Evolutionary conservation across 805 yeast species (phyloP), one percentile per base, ranked within the genome.

Genomic region (Saturnispora besseyi): DNA sequence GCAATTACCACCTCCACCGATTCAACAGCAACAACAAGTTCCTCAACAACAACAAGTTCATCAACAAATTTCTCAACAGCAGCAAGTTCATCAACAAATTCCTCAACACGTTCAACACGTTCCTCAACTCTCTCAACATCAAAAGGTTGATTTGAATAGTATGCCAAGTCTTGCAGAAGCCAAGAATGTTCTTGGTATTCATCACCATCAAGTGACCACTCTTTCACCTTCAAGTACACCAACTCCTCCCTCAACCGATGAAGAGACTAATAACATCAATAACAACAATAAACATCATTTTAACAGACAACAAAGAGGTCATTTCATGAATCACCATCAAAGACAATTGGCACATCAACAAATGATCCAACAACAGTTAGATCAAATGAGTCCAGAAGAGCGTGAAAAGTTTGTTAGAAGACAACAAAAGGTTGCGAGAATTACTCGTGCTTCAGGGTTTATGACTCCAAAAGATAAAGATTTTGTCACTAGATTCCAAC

Each of bases 391-490:
- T 40, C 86, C 85, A 7, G 91, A 84, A 60, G 90, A 85, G 62
- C 82, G 82, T 63, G 82, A 78, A 55, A 76, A 79, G 57, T 71
- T 81, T 50, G 76, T 80, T 50, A 72, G 71, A 44, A 82, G 93
- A 70, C 87, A 82, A 55, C 82, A 81, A 52, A 84, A 86, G 63
- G 89, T 84, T 46, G 75, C 81, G 44, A 76, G 84, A 55, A 86
- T 88, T 59, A 75, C 85, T 62, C 81, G 79, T 61, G 87, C 83
- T 70, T 85, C 93, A 29, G 97, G 97, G 55, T 79, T 93, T 55
- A 93, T 93, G 99, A 87, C 89, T 60, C 96, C 96, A 51, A 86
- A 91, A 70, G 99, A 93, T 66, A 90, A 90, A 70, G 96, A 91
- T 68, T 89, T 87, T 62, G 91, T 93, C 45, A 88, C 96, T 41